phyloP scores from a whole-genome alignment of 2,329 filamentous ascomycete species.

The Colletotrichum sp. region DNA sequence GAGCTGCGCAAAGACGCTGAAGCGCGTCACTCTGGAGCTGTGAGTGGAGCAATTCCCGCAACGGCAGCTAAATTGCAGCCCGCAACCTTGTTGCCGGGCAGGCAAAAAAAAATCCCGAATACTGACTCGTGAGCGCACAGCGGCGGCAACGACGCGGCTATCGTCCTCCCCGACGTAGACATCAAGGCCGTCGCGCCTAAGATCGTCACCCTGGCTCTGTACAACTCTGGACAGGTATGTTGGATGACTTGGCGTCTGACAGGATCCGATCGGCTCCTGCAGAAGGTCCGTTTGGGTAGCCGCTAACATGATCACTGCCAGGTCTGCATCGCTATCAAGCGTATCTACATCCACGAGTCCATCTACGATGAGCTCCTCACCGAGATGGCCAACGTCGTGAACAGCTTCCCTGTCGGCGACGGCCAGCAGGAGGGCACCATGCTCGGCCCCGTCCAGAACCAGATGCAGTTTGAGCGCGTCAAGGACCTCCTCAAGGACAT shows the following conservation, averaged over 20 bases:
- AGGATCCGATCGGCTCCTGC: background rate
- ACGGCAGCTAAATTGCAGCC: background rate
- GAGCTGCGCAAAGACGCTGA: constrained; percentile 60
- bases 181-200: constrained; percentile 39
- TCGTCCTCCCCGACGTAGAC: constrained; percentile 63
- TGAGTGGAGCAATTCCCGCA: constrained; percentile 21
- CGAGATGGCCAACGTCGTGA: constrained; percentile 17
- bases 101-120: background rate
- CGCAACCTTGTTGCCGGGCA: background rate
- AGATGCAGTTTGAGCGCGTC: constrained; percentile 62
- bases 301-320: constrained; percentile 33
- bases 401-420: constrained; percentile 18
- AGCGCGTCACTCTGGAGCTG: constrained; percentile 66
- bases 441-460: constrained; percentile 68
- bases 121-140: constrained; percentile 6
- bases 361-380: constrained; percentile 46
- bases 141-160: constrained; percentile 67
- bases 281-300: background rate
- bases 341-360: constrained; percentile 59
- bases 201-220: constrained; percentile 56
- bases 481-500: constrained; percentile 21
- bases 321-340: constrained; percentile 57
- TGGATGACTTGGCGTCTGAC: background rate
- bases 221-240: constrained; percentile 55
- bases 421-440: constrained; percentile 14